A percentile compares a stretch with the other conserved stretches of the same genome.
Conservation (phyloP, 768 basidiomycete species). For the Termitomyces eurrhizus region DNA sequence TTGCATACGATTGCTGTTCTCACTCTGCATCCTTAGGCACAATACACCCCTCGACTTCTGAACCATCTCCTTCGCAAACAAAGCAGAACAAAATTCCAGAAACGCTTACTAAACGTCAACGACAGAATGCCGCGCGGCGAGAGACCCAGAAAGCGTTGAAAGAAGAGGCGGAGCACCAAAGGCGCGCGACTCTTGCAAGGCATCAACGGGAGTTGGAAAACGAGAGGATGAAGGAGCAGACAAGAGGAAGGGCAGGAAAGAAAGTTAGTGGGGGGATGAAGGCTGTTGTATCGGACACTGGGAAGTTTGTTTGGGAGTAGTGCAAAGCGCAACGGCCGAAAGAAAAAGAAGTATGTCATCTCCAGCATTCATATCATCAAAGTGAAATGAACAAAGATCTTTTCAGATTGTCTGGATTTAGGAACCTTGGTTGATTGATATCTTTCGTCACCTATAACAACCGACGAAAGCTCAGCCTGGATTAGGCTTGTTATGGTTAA, state of each 20-base stretch:
- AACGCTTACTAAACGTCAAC: constrained; percentile 60
- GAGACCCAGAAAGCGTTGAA: constrained; percentile 50
- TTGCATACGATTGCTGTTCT: neutral
- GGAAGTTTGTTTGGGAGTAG: constrained; percentile 45
- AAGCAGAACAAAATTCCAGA: constrained; percentile 32
- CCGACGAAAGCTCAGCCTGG: neutral
- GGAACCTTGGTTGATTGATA: neutral
- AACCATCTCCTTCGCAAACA: constrained; percentile 2
- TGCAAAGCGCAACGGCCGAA: neutral
- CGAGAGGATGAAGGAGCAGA: constrained; percentile 43
- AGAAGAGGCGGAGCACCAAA: constrained; percentile 47
- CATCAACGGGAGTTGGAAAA: constrained; percentile 62
- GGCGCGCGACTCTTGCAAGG: constrained; percentile 46
- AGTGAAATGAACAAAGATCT: neutral
- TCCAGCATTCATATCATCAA: neutral
- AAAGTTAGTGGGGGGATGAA: constrained; percentile 55
- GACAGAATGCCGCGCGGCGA: constrained; percentile 60
- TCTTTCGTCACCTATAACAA: neutral
- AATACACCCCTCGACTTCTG: constrained; percentile 8
- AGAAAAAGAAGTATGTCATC: neutral
- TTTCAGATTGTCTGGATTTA: neutral
- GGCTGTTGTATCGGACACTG: constrained; percentile 52
- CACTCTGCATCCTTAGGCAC: constrained; percentile 9
- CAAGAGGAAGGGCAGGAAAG: constrained; percentile 26
- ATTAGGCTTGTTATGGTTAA: neutral